phyloP scores from a whole-genome alignment of 2,329 filamentous ascomycete species.

The Cadophora sp. region DNA sequence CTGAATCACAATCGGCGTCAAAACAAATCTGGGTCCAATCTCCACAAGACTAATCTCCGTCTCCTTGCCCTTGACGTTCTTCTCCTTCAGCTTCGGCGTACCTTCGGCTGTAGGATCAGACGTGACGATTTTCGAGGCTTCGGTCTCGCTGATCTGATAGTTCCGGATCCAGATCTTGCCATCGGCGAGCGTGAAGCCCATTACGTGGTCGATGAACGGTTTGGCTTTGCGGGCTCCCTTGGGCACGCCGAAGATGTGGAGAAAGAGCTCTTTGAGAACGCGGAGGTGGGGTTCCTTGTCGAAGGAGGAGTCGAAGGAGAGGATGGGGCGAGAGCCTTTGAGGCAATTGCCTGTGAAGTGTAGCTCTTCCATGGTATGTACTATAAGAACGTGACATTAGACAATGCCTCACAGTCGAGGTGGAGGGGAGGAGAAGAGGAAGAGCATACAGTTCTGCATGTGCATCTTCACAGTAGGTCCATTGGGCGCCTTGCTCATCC shows the following conservation, averaged over 20 bases:
- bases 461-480: conserved; percentile 70
- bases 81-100: conserved; percentile 54
- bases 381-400: conserved; percentile 50
- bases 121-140: conserved; percentile 57
- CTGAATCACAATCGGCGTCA: conserved; percentile 93
- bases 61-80: conserved; percentile 60
- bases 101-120: conserved; percentile 51
- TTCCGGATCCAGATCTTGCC: conserved; percentile 96
- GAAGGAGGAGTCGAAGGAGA: conserved; percentile 91
- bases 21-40: conserved; percentile 90
- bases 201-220: conserved; percentile 94
- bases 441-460: conserved; percentile 69
- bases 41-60: conserved; percentile 87
- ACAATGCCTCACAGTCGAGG: neutral
- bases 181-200: conserved; percentile 89
- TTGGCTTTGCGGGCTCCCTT: conserved; percentile 88
- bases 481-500: conserved; percentile 86
- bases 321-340: conserved; percentile 87
- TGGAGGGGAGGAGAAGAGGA: neutral
- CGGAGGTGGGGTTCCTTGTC: conserved; percentile 80
- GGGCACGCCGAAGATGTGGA: conserved; percentile 91
- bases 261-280: conserved; percentile 88
- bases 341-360: conserved; percentile 97
- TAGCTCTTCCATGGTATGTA: conserved; percentile 96
- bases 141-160: conserved; percentile 90